Evolutionary conservation across 2,329 filamentous ascomycete genomes (phyloP).

Genomic region (Proliferodiscus dingleyae): DNA sequence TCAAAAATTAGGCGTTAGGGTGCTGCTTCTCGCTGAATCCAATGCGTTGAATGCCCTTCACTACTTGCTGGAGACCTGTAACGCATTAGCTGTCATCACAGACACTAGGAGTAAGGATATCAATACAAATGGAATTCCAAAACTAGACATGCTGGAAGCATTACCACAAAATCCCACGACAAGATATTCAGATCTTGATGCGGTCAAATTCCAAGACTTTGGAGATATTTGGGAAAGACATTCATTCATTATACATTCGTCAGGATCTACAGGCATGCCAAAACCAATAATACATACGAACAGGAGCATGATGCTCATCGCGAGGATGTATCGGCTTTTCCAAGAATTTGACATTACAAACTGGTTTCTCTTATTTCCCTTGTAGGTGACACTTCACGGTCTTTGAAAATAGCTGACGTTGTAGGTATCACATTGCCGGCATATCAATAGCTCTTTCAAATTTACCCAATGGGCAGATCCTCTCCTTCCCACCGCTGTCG

Average conservation of each 20-base stretch:
- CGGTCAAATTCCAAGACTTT: conserved; percentile 25
- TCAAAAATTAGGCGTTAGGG: conserved; percentile 29
- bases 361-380: conserved; percentile 32
- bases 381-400: conserved; percentile 17
- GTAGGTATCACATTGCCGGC: conserved; percentile 29
- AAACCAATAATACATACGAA: conserved; percentile 31
- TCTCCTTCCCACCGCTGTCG: conserved; percentile 29
- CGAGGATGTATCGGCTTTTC: conserved; percentile 32
- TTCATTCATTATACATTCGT: conserved; percentile 30
- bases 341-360: conserved; percentile 30
- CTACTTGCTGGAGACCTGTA: conserved; percentile 25
- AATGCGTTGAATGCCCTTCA: conserved; percentile 27
- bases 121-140: conserved; percentile 20
- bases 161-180: conserved; percentile 9
- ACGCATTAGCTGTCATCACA: conserved; percentile 27
- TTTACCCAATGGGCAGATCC: conserved; percentile 30
- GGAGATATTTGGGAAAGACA: conserved; percentile 31
- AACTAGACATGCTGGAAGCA: conserved; percentile 21
- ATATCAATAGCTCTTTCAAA: conserved; percentile 29
- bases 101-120: conserved; percentile 21
- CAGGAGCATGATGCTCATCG: conserved; percentile 32
- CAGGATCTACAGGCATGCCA: conserved; percentile 29
- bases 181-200: conserved; percentile 17
- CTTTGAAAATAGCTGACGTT: conserved; percentile 1
- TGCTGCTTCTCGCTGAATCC: conserved; percentile 29